Conservation (phyloP, 2,329 filamentous ascomycete species). For the Diaporthe citriasiana region DNA sequence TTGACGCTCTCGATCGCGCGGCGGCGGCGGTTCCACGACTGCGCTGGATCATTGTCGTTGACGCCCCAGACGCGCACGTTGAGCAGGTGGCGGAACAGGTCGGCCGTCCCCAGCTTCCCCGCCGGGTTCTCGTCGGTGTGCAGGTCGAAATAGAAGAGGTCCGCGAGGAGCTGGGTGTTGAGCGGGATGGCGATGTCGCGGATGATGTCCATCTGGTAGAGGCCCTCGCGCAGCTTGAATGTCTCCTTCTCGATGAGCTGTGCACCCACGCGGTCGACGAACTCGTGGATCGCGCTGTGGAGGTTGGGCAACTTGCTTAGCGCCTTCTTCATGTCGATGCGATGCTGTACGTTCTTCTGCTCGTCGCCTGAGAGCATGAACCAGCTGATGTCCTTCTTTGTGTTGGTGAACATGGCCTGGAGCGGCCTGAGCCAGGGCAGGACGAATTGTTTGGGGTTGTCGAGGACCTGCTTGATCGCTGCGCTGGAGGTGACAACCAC, state of each 20-base stretch:
- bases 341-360: slow-evolving; percentile 50
- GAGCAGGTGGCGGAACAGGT: slow-evolving; percentile 59
- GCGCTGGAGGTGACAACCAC: slow-evolving; percentile 42
- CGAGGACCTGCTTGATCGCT: slow-evolving; percentile 25
- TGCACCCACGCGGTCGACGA: slow-evolving; percentile 52
- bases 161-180: slow-evolving; percentile 67
- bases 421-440: slow-evolving; percentile 53
- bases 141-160: slow-evolving; percentile 71
- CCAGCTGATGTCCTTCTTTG: slow-evolving; percentile 54
- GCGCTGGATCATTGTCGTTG: slow-evolving; percentile 62
- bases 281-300: slow-evolving; percentile 48
- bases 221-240: slow-evolving; percentile 53
- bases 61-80: slow-evolving; percentile 62
- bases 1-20: slow-evolving; percentile 57
- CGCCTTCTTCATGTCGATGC: slow-evolving; percentile 50
- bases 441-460: slow-evolving; percentile 51
- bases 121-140: slow-evolving; percentile 67
- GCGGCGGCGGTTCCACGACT: slow-evolving; percentile 61
- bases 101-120: slow-evolving; percentile 58
- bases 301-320: slow-evolving; percentile 51
- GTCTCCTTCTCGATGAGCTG: slow-evolving; percentile 58
- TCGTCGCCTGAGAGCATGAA: slow-evolving; percentile 57
- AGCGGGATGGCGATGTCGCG: slow-evolving; percentile 71
- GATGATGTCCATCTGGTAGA: slow-evolving; percentile 58
- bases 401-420: slow-evolving; percentile 51